Percentiles rank a stretch among this genome's conserved stretches.
phyloP scores from a whole-genome alignment of 1,284 basidiomycete genomes.

The Trichosporon asahii region DNA sequence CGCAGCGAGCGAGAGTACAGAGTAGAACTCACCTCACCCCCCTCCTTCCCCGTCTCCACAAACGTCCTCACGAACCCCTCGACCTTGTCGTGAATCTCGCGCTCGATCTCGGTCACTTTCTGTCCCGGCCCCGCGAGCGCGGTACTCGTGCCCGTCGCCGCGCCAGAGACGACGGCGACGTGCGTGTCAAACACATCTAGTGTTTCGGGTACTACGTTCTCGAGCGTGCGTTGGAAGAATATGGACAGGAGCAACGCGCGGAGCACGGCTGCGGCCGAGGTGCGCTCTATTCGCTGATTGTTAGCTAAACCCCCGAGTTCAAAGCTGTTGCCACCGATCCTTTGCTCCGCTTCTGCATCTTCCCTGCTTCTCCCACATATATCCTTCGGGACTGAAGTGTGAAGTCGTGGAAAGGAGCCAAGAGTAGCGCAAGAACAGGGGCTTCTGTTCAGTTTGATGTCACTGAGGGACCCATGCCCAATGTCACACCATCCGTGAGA shows the following conservation, averaged over 20 bases:
- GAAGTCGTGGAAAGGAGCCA: too few species aligned
- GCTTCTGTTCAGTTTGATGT: too few species aligned
- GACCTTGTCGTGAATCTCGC: slow-evolving; percentile 34
- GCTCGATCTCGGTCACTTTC: slow-evolving; percentile 26
- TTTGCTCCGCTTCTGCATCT: too few species aligned
- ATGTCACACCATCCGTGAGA: neutral
- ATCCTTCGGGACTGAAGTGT: too few species aligned
- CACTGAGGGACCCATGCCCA: too few species aligned
- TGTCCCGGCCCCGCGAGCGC: neutral
- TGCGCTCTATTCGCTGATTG: slow-evolving; percentile 28
- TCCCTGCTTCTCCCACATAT: too few species aligned
- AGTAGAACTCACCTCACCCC: slow-evolving; percentile 35
- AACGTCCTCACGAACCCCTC: slow-evolving; percentile 35
- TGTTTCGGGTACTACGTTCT: slow-evolving; percentile 41
- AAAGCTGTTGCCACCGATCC: too few species aligned
- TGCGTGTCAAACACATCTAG: slow-evolving; percentile 42
- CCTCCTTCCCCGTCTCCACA: slow-evolving; percentile 26
- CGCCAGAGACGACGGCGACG: slow-evolving; percentile 26
- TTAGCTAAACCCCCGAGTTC: neutral
- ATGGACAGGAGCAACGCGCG: slow-evolving; percentile 39
- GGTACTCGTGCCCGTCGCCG: neutral
- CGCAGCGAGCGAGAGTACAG: too few species aligned
- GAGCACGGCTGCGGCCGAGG: slow-evolving; percentile 32
- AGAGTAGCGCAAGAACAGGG: too few species aligned
- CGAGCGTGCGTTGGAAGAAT: slow-evolving; percentile 45